These are phyloP conservation scores for Rhododendron griersonianum DNA, from an alignment of 148 eudicot genomes.

Conservation along the genomic window DNA sequence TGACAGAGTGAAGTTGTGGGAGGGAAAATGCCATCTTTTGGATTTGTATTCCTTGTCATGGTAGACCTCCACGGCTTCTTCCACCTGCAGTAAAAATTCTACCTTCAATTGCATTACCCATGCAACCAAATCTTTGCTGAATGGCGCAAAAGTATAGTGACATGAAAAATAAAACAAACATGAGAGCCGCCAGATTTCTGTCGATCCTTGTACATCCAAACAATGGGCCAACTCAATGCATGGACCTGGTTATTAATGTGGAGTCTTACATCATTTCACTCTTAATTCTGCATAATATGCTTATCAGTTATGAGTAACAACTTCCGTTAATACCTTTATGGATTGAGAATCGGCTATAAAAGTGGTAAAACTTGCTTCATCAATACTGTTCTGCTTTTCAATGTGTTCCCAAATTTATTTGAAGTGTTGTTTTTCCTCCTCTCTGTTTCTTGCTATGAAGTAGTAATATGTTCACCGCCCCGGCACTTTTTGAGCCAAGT, in stretches of 20 bases:
- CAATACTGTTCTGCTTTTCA: background rate
- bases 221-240: background rate
- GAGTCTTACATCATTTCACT: background rate
- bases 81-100: slow-evolving; percentile 37
- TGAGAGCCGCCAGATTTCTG: background rate
- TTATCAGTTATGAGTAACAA: background rate
- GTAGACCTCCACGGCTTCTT: slow-evolving; percentile 57
- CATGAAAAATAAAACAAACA: background rate
- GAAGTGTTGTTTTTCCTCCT: background rate
- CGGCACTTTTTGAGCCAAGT: background rate
- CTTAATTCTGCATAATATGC: background rate
- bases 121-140: background rate
- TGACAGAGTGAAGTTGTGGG: slow-evolving; percentile 59
- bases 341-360: background rate
- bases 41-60: slow-evolving; percentile 58
- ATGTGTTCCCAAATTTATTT: background rate
- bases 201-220: background rate
- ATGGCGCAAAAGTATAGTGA: background rate
- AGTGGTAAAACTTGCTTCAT: background rate
- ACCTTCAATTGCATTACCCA: background rate
- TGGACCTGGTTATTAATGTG: background rate
- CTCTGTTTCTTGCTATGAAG: background rate
- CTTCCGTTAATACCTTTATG: background rate
- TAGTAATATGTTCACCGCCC: background rate
- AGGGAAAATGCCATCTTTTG: slow-evolving; percentile 61